A percentile compares a stretch with the other conserved stretches of the same genome.
phyloP scores from a whole-genome alignment of 768 basidiomycete genomes.

The Kwoniella bestiolae region DNA sequence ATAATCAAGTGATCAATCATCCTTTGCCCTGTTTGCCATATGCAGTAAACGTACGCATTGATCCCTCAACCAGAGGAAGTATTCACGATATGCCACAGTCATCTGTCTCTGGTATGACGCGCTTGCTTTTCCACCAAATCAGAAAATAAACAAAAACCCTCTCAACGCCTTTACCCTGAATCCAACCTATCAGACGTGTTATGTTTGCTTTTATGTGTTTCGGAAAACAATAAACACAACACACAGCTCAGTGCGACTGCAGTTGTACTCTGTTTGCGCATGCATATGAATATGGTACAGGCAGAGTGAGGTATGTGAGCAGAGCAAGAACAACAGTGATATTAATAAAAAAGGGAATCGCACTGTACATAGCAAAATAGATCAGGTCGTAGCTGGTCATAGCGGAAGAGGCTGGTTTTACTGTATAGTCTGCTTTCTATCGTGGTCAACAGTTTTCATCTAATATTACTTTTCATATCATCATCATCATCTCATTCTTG shows the following conservation, averaged over 20 bases:
- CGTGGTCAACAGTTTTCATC: not conserved
- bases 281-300: too few relatives aligned
- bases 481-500: not conserved
- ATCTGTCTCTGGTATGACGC: not conserved
- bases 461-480: not conserved
- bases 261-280: too few relatives aligned
- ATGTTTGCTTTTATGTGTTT: constrained; percentile 2
- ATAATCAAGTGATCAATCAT: not conserved
- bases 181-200: constrained; percentile 1
- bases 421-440: not conserved
- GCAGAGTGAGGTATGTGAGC: not conserved
- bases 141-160: constrained; percentile 7
- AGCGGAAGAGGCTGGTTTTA: constrained; percentile 15
- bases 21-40: not conserved
- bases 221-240: constrained; percentile 5
- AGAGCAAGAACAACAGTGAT: not conserved
- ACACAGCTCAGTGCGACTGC: not conserved
- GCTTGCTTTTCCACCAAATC: not conserved
- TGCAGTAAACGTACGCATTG: too few relatives aligned
- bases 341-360: constrained; percentile 1
- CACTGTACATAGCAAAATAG: not conserved
- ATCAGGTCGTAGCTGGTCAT: not conserved
- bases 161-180: constrained; percentile 7
- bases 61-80: too few relatives aligned
- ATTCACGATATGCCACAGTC: not conserved